Evolutionary conservation across 257 asterid species (phyloP), one percentile per base, ranked within the genome.

Genomic region (Nicotiana otophora): DNA sequence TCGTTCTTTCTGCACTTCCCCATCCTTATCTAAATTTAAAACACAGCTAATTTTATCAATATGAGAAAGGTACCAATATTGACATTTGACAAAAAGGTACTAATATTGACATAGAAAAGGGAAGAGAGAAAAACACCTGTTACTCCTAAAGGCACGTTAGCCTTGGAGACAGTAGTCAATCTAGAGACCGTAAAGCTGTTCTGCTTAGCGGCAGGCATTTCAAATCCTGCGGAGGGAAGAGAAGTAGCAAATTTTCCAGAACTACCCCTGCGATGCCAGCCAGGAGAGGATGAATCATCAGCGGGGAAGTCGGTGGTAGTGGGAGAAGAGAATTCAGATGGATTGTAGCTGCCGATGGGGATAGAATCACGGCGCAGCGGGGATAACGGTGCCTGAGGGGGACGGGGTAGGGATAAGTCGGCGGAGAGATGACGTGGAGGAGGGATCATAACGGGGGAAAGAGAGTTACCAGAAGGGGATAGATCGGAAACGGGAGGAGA

Each of bases 361-460:
- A 92, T 86, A 4, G 98, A 91, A 15, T 85, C 91, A 36, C 91
- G 92, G 65, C 89, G 93, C 83, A 86, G 89, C 20, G 90, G 90
- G 48, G 94, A 88, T 55, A 84, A 80, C 2, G 88, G 90, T 26
- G 84, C 87, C 12, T 85, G 88, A 69, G 87, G 89, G n/a, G 62
- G 34, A 42, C 72, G 62, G 92, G 96, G 74, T 31, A 31, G 23
- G 19, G 91, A 62, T 72, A 88, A 84, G 82, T 90, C 92, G n/a
- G 87, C 42, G 58, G 92, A 86, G 42, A 84, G 76, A 70, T 87
- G 92, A 62, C 97, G 96, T 23, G 98, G 92, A 61, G 92, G 98
- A 4, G 98, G 96, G 83, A 96, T 96, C 99, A 94, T 96, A 10
- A 94, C 94, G 5, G 97, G 98, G 42, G 98, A 93, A 46, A 94